Percentiles rank a stretch among this genome's conserved stretches.
phyloP scores from a whole-genome alignment of 192 early-diverging fungal species.

The Backusella tuberculispora region DNA sequence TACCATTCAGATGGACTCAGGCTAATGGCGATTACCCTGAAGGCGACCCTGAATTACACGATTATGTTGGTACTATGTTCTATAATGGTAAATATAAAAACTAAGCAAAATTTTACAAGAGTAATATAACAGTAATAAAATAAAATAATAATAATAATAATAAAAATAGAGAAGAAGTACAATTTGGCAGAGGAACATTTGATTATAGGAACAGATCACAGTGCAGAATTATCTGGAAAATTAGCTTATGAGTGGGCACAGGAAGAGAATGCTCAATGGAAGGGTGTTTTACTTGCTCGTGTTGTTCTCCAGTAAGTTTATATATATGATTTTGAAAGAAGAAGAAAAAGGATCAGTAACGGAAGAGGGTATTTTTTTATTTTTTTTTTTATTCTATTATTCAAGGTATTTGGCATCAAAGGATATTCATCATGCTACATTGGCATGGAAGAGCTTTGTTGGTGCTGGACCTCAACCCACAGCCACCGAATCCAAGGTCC shows the following conservation, averaged over 20 bases:
- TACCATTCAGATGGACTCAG: conserved; percentile 61
- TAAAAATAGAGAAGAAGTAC: conserved; percentile 66
- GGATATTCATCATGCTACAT: conserved; percentile 48
- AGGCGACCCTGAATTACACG: conserved; percentile 75
- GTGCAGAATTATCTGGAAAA: conserved; percentile 69
- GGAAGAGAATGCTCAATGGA: conserved; percentile 62
- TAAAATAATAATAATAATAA: neutral
- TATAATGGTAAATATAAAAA: conserved; percentile 55
- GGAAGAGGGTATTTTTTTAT: neutral
- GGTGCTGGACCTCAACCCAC: conserved; percentile 27
- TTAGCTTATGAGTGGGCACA: conserved; percentile 82
- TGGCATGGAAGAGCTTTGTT: conserved; percentile 45
- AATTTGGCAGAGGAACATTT: conserved; percentile 87
- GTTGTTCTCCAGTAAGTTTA: conserved; percentile 79
- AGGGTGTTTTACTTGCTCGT: conserved; percentile 79
- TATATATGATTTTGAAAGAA: neutral
- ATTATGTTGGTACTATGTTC: conserved; percentile 70
- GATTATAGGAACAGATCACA: conserved; percentile 81
- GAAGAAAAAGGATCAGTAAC: neutral
- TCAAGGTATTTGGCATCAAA: conserved; percentile 50
- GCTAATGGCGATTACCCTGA: conserved; percentile 56
- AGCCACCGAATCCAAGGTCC: conserved; percentile 35
- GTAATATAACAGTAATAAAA: neutral
- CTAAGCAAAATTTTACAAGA: neutral
- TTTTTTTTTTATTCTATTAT: neutral